Evolutionary conservation across 2,329 filamentous ascomycete species (phyloP).

Genomic region (Cercospora zeae-maydis): DNA sequence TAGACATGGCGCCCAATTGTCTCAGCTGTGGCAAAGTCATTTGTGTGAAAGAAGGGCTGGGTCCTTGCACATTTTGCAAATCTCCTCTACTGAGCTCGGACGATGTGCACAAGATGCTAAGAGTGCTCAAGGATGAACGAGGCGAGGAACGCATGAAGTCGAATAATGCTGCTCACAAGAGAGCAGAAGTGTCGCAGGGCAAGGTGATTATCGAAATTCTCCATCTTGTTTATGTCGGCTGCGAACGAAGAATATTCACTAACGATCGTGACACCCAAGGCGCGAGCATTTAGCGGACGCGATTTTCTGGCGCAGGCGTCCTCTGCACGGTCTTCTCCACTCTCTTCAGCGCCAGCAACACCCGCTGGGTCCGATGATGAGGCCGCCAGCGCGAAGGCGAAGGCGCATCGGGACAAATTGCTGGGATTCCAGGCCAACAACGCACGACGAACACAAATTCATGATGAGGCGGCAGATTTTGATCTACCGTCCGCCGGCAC

Average conservation of each 20-base stretch:
- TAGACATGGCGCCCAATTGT: constrained; percentile 91
- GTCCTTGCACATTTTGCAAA: constrained; percentile 89
- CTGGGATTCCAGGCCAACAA: constrained; percentile 83
- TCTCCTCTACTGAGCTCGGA: constrained; percentile 65
- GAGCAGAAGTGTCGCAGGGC: constrained; percentile 57
- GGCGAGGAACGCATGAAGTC: constrained; percentile 80
- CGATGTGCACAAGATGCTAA: constrained; percentile 82
- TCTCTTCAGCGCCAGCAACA: constrained; percentile 34
- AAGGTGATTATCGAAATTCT: constrained; percentile 19
- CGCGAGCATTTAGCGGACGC: constrained; percentile 37
- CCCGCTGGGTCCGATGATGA: constrained; percentile 41
- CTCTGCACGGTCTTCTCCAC: constrained; percentile 36
- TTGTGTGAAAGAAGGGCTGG: constrained; percentile 88
- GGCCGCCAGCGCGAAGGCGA: constrained; percentile 61
- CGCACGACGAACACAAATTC: constrained; percentile 74
- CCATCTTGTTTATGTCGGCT: constrained; percentile 9
- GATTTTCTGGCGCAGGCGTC: constrained; percentile 36
- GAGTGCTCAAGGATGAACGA: constrained; percentile 76
- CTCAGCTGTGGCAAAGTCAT: constrained; percentile 90
- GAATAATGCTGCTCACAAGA: constrained; percentile 68
- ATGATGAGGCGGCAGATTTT: constrained; percentile 78
- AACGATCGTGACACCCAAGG: not conserved
- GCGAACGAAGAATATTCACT: not conserved
- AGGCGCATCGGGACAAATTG: constrained; percentile 75
- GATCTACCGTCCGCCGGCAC: constrained; percentile 59